phyloP scores from a whole-genome alignment of 768 basidiomycete species.

The Neoboletus brunneissimus region DNA sequence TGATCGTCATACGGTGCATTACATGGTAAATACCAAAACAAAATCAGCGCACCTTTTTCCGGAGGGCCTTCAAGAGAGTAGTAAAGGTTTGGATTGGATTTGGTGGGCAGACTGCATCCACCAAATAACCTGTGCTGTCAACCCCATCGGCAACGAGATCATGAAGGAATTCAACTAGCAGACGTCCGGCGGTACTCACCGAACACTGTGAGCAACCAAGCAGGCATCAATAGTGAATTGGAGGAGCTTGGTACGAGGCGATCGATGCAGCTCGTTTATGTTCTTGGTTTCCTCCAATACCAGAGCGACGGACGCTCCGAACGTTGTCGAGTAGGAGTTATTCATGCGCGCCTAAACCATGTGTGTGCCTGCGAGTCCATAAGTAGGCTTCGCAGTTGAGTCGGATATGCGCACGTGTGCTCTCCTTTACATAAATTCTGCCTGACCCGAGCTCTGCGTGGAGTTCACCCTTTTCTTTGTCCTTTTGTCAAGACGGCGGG shows the following conservation, averaged over 20 bases:
- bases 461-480: no score
- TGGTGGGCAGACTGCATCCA: constrained; percentile 43
- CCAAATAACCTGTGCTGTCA: constrained; percentile 43
- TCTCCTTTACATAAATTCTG: no score
- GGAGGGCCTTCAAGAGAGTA: constrained; percentile 38
- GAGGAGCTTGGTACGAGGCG: constrained; percentile 11
- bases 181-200: constrained; percentile 31
- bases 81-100: constrained; percentile 36
- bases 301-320: constrained; percentile 18
- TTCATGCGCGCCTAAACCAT: constrained; percentile 4
- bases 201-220: constrained; percentile 41
- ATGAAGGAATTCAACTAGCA: background rate
- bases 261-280: constrained; percentile 8
- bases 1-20: background rate
- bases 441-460: no score
- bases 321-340: background rate
- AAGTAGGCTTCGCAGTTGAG: background rate
- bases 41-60: constrained; percentile 32
- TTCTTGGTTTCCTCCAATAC: constrained; percentile 13
- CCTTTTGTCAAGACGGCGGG: no score
- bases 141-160: background rate
- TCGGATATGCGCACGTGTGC: background rate
- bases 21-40: constrained; percentile 6
- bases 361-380: no score
- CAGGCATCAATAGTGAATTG: constrained; percentile 41